Percentiles rank a stretch among this genome's conserved stretches.
These are phyloP conservation scores for Austropuccinia psidii DNA, from an alignment of 1,284 basidiomycete species.

Conservation along the genomic window DNA sequence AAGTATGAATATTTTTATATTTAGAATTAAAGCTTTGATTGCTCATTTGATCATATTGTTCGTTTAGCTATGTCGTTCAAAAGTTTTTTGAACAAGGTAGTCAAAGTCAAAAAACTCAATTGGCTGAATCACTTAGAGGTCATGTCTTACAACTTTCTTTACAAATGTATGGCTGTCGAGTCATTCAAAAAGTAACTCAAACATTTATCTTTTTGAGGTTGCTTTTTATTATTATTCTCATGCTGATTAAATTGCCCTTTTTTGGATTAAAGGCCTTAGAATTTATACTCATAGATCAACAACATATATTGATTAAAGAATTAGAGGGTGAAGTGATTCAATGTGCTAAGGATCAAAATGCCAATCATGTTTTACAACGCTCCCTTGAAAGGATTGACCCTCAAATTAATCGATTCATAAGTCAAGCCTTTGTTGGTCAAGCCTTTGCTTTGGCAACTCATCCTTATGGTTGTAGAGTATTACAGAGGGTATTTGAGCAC, in stretches of 20 bases:
- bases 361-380: constrained; percentile 89
- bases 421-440: constrained; percentile 65
- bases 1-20: constrained; percentile 55
- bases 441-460: constrained; percentile 80
- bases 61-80: constrained; percentile 66
- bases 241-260: constrained; percentile 39
- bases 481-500: constrained; percentile 86
- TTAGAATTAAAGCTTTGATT: constrained; percentile 50
- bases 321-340: constrained; percentile 71
- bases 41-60: constrained; percentile 49
- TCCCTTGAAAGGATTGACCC: constrained; percentile 71
- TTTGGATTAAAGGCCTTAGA: constrained; percentile 66
- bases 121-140: constrained; percentile 70
- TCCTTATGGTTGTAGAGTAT: constrained; percentile 87
- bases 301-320: constrained; percentile 66
- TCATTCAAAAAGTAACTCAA: constrained; percentile 49
- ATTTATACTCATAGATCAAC: constrained; percentile 66
- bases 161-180: constrained; percentile 86
- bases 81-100: constrained; percentile 89
- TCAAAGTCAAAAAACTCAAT: constrained; percentile 61
- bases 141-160: constrained; percentile 70
- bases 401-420: constrained; percentile 66
- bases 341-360: constrained; percentile 87
- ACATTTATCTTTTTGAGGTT: too few species aligned
- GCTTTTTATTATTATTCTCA: constrained; percentile 37